These are phyloP conservation scores for Kalaharituber pfeilii DNA, from an alignment of 2,329 filamentous ascomycete species.

Conservation along the genomic window DNA sequence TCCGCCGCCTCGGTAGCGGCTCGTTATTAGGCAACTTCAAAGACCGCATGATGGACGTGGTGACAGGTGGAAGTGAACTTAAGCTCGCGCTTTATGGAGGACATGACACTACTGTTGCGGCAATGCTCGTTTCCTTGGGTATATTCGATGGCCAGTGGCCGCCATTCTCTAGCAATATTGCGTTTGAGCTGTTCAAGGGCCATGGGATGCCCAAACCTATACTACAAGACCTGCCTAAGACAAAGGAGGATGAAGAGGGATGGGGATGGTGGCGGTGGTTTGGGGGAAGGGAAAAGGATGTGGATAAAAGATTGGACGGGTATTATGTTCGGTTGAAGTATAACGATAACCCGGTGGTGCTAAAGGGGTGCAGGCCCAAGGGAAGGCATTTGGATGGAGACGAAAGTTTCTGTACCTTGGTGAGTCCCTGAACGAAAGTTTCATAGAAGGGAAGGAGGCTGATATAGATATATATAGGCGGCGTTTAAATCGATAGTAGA, in stretches of 20 bases:
- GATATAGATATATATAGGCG: slow-evolving; percentile 33
- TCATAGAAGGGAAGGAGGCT: not conserved
- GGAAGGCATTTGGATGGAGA: slow-evolving; percentile 79
- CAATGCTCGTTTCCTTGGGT: slow-evolving; percentile 57
- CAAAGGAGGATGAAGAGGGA: not conserved
- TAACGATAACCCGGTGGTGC: slow-evolving; percentile 64
- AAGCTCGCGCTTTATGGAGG: slow-evolving; percentile 22
- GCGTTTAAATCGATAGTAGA: slow-evolving; percentile 90
- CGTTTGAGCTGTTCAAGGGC: slow-evolving; percentile 67
- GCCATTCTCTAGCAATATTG: slow-evolving; percentile 80
- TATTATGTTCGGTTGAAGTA: slow-evolving; percentile 85
- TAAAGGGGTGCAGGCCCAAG: slow-evolving; percentile 59
- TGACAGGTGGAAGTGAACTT: slow-evolving; percentile 33
- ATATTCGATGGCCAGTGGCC: slow-evolving; percentile 70
- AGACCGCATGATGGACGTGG: slow-evolving; percentile 51
- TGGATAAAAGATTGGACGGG: slow-evolving; percentile 30
- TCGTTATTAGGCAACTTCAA: slow-evolving; percentile 69
- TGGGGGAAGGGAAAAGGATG: slow-evolving; percentile 31
- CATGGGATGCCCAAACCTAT: slow-evolving; percentile 13
- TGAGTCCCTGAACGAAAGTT: slow-evolving; percentile 29
- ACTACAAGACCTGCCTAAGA: slow-evolving; percentile 1
- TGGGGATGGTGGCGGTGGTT: not conserved
- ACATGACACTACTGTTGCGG: slow-evolving; percentile 65
- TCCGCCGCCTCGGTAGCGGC: slow-evolving; percentile 77
- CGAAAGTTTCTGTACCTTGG: slow-evolving; percentile 75